Evolutionary conservation across 2,329 filamentous ascomycete species (phyloP).

Genomic region (Diaporthe citrichinensis): DNA sequence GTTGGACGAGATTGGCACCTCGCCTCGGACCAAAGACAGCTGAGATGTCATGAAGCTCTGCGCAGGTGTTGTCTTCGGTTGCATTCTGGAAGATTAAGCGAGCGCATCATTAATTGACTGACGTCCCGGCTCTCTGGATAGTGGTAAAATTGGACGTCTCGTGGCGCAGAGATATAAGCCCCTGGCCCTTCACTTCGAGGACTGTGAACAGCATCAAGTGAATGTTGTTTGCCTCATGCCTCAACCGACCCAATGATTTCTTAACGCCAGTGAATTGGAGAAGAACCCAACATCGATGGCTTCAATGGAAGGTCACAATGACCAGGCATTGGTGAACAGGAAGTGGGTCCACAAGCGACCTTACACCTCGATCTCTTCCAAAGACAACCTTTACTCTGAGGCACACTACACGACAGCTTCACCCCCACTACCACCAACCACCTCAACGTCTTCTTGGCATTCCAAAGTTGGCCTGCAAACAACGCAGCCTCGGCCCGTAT

Average conservation of each 20-base stretch:
- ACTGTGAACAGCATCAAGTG: background rate
- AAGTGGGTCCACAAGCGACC: slow-evolving; percentile 11
- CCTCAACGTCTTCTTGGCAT: background rate
- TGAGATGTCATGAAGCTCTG: slow-evolving; percentile 23
- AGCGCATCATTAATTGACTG: slow-evolving; percentile 30
- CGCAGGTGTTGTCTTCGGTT: slow-evolving; percentile 23
- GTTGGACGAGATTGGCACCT: slow-evolving; percentile 39
- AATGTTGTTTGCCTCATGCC: background rate
- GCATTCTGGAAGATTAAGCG: slow-evolving; percentile 36
- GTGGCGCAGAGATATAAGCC: slow-evolving; percentile 33
- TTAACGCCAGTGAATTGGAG: background rate
- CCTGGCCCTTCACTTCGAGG: slow-evolving; percentile 3
- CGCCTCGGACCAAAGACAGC: slow-evolving; percentile 42
- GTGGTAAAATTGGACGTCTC: background rate
- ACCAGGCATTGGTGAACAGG: background rate
- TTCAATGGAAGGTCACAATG: slow-evolving; percentile 16
- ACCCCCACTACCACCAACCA: background rate
- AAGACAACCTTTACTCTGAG: background rate
- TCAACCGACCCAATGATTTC: background rate
- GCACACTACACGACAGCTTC: background rate
- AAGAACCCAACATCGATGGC: background rate
- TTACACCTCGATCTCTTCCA: background rate
- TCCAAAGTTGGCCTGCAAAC: slow-evolving; percentile 21
- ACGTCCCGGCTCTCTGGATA: slow-evolving; percentile 20
- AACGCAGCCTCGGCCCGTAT: slow-evolving; percentile 27